A percentile compares a stretch with the other conserved stretches of the same genome.
Evolutionary conservation across 345 rosid genomes (phyloP).

Genomic region (Physaria fendleri): DNA sequence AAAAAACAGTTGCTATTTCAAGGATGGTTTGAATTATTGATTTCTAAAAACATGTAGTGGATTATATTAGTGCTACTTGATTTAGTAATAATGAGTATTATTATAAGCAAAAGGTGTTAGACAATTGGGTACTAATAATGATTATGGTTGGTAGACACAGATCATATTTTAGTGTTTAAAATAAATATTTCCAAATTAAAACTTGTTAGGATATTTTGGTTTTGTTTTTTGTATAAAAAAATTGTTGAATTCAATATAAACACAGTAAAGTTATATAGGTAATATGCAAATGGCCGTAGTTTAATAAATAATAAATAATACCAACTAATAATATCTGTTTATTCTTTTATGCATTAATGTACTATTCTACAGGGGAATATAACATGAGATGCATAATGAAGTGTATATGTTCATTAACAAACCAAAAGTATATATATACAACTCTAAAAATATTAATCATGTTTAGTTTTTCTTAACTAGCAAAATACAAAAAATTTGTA

Average conservation of each 20-base stretch:
- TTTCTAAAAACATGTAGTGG: conserved; percentile 5
- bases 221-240: too few species aligned
- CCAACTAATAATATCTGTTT: too few species aligned
- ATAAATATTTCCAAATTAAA: too few species aligned
- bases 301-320: not conserved
- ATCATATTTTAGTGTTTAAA: not conserved
- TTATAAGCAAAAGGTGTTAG: conserved; percentile 2
- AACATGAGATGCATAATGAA: not conserved
- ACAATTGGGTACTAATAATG: not conserved
- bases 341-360: not conserved
- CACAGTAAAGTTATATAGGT: too few species aligned
- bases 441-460: not conserved
- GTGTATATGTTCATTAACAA: not conserved
- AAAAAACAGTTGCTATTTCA: too few species aligned
- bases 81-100: conserved; percentile 20
- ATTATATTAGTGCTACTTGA: conserved; percentile 28
- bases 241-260: too few species aligned
- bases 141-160: not conserved
- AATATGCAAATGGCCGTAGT: too few species aligned
- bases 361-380: not conserved
- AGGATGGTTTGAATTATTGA: conserved; percentile 12
- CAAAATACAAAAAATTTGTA: not conserved
- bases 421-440: not conserved
- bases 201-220: too few species aligned
- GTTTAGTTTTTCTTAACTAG: not conserved